These are phyloP conservation scores for Leccinum pachyderme DNA, from an alignment of 1,284 basidiomycete genomes.

Conservation along the genomic window DNA sequence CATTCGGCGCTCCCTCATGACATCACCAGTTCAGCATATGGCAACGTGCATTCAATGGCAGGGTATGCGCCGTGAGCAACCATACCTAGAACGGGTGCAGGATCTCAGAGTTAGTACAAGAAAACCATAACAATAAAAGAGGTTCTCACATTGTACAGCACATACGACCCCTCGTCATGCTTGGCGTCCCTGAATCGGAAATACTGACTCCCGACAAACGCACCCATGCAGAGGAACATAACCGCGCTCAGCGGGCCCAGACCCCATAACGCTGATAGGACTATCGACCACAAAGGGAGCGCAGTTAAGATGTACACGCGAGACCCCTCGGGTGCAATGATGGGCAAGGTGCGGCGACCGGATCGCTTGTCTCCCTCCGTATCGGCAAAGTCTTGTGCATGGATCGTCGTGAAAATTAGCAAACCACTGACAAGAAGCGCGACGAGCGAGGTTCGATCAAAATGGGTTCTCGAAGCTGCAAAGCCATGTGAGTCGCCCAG, in stretches of 20 bases:
- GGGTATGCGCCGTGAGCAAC: slow-evolving; percentile 10
- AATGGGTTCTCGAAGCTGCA: slow-evolving; percentile 6
- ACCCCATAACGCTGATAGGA: slow-evolving; percentile 16
- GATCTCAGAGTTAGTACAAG: neutral
- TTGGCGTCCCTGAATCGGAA: slow-evolving; percentile 11
- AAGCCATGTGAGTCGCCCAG: neutral
- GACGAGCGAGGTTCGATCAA: slow-evolving; percentile 17
- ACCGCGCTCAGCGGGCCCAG: slow-evolving; percentile 8
- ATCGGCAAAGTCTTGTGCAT: slow-evolving; percentile 44
- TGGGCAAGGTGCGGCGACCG: slow-evolving; percentile 42
- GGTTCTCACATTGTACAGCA: slow-evolving; percentile 23
- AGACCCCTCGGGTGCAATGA: slow-evolving; percentile 31
- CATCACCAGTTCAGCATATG: slow-evolving; percentile 6
- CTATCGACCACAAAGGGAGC: slow-evolving; percentile 20
- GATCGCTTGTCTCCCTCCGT: slow-evolving; percentile 37
- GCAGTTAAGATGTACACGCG: slow-evolving; percentile 17
- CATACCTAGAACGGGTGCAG: slow-evolving; percentile 5
- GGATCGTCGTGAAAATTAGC: slow-evolving; percentile 39
- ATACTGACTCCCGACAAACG: slow-evolving; percentile 18
- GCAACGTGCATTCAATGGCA: slow-evolving; percentile 10
- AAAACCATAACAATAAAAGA: neutral
- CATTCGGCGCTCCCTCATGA: neutral
- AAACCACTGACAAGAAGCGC: slow-evolving; percentile 30
- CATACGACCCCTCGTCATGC: slow-evolving; percentile 17
- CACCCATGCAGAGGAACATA: slow-evolving; percentile 13